Evolutionary conservation across 331 rosid genomes (phyloP), one percentile per base, ranked within the genome.

Genomic region (Phaseolus coccineus): DNA sequence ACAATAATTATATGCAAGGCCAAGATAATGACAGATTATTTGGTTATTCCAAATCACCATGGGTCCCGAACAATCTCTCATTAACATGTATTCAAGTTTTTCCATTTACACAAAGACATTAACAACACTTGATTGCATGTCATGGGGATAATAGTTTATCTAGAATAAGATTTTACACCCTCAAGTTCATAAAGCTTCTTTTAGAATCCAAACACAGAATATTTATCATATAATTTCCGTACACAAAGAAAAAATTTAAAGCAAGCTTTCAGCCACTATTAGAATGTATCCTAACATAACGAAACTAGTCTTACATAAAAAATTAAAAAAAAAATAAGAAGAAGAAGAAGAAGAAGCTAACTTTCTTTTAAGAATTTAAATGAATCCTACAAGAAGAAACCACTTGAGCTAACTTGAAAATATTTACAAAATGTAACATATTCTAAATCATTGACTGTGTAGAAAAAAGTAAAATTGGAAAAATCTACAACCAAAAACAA

Each of bases 181-280:
- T 68, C 77, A 69, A 31, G 50, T 42, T 30, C 64, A 50, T 35
- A 73, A 31, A 74, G 53, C 73, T 69, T 48, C 33, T 40, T 47
- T 1, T 30, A 62, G 25, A 74, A 74, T 50, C 44, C 64, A 51
- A 74, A 42, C 6, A 50, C 30, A 47, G n/a, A 37, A 51, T 68
- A 73, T 64, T 28, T 27, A 66, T 46, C 55, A 64, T 2, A 74
- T 64, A 74, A 71, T 31, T 30, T 61, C 31, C 24, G 16, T 14
- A 52, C 47, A 72, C 10, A 1, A 31, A 74, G 44, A 13, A 24
- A 40, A 31, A 67, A 24, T 31, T 66, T 59, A 35, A 44, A 68
- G 52, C 77, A 58, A 47, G n/a, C 57, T 46, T 67, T 19, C 35
- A 56, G 46, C 8, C 15, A 24, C 25, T 7, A 1, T 47, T 31